phyloP scores from a whole-genome alignment of 768 basidiomycete species.

The Rhizopogon vesiculosus region DNA sequence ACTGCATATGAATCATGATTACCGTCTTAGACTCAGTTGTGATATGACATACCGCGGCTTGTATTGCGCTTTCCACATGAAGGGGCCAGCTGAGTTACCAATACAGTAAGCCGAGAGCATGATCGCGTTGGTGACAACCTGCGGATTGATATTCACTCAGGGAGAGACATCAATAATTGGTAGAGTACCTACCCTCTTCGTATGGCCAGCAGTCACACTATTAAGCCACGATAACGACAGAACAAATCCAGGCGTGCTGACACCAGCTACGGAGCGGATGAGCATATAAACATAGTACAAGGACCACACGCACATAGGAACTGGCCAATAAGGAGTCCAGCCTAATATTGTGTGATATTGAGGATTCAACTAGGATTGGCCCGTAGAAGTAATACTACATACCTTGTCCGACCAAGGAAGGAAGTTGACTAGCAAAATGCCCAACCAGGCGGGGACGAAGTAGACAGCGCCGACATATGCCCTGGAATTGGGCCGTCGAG shows the following conservation, averaged over 20 bases:
- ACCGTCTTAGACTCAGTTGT: background rate
- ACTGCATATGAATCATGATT: conserved; percentile 21
- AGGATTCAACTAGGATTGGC: conserved; percentile 1
- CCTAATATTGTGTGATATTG: background rate
- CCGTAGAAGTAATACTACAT: background rate
- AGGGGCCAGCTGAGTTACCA: conserved; percentile 59
- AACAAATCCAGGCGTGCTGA: conserved; percentile 55
- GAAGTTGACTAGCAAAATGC: conserved; percentile 51
- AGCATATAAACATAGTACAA: background rate
- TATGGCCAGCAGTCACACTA: conserved; percentile 59
- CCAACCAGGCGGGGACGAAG: conserved; percentile 57
- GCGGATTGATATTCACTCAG: background rate
- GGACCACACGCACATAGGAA: conserved; percentile 39
- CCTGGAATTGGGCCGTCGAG: conserved; percentile 45
- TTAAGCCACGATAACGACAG: conserved; percentile 57
- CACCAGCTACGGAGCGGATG: conserved; percentile 24
- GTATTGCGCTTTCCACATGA: conserved; percentile 67
- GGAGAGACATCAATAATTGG: background rate
- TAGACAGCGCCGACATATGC: conserved; percentile 53
- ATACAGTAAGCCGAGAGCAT: conserved; percentile 61
- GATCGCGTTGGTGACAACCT: conserved; percentile 54
- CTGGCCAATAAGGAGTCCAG: conserved; percentile 49
- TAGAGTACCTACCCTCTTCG: conserved; percentile 43
- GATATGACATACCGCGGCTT: conserved; percentile 41
- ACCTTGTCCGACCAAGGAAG: conserved; percentile 61